phyloP scores from a whole-genome alignment of 2,329 filamentous ascomycete species.

The Nemania diffusa region DNA sequence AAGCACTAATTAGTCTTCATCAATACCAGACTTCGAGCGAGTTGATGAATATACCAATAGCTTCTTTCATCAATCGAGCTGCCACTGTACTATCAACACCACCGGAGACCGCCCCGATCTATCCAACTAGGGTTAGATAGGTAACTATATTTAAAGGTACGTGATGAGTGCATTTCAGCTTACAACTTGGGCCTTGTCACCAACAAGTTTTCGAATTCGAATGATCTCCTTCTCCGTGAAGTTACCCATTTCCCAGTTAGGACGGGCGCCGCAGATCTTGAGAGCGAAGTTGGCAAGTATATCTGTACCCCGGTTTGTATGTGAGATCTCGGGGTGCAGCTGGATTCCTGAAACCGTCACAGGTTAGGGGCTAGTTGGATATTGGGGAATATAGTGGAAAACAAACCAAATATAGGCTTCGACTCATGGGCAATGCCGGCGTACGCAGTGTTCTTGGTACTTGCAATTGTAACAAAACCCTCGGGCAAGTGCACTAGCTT shows the following conservation, averaged over 20 bases:
- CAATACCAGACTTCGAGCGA: background rate
- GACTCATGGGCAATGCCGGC: constrained; percentile 80
- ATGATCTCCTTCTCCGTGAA: constrained; percentile 84
- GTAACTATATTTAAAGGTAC: background rate
- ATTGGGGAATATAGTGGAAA: background rate
- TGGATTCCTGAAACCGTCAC: constrained; percentile 68
- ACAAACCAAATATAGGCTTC: constrained; percentile 74
- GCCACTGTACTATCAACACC: constrained; percentile 92
- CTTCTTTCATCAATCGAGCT: constrained; percentile 84
- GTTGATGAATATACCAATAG: constrained; percentile 65
- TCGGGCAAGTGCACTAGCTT: constrained; percentile 81
- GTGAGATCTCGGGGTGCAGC: constrained; percentile 83
- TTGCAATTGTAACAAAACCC: constrained; percentile 78
- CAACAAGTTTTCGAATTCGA: constrained; percentile 84
- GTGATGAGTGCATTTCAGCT: background rate
- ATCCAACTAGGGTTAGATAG: constrained; percentile 2
- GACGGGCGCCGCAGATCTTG: constrained; percentile 78
- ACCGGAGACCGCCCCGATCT: constrained; percentile 78
- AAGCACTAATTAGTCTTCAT: constrained; percentile 52
- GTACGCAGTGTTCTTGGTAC: constrained; percentile 78
- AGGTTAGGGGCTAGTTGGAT: constrained; percentile 15
- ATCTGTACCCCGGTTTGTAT: constrained; percentile 41
- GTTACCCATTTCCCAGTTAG: constrained; percentile 86
- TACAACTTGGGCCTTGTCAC: constrained; percentile 79
- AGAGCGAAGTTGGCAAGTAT: constrained; percentile 79